Percentiles rank a stretch among this genome's conserved stretches.
These are phyloP conservation scores for Pelargonium fulgidum DNA, from an alignment of 441 rosid genomes.

Conservation along the genomic window DNA sequence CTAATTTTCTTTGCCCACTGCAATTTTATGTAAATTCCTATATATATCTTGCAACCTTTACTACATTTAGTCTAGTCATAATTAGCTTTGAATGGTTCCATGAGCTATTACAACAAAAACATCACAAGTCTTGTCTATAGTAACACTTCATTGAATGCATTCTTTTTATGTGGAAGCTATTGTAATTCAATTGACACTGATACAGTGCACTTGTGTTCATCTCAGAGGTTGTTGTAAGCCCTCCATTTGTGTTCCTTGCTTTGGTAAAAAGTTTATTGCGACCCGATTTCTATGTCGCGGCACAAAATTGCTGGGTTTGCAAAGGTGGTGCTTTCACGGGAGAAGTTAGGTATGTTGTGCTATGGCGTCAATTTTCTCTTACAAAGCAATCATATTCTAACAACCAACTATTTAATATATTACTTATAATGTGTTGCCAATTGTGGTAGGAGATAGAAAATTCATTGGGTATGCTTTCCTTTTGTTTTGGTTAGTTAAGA, in stretches of 20 bases:
- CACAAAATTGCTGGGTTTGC: slow-evolving; percentile 72
- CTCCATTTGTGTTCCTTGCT: slow-evolving; percentile 61
- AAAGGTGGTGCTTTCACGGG: slow-evolving; percentile 78
- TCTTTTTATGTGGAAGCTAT: not conserved
- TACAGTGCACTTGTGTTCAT: not conserved
- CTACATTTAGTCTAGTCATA: not conserved
- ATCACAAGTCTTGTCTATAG: not conserved
- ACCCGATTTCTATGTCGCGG: slow-evolving; percentile 52
- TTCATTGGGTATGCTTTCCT: too few species aligned
- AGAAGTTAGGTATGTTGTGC: slow-evolving; percentile 46
- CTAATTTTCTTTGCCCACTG: not conserved
- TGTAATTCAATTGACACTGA: not conserved
- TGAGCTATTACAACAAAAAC: not conserved
- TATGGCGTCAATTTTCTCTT: not conserved
- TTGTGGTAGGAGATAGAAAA: too few species aligned
- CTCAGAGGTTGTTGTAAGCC: slow-evolving; percentile 70
- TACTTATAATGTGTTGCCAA: too few species aligned
- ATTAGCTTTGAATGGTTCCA: not conserved
- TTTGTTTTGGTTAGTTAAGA: too few species aligned
- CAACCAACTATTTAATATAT: too few species aligned
- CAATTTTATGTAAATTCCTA: not conserved
- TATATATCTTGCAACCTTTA: not conserved
- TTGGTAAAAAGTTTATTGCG: slow-evolving; percentile 42
- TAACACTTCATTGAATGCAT: not conserved
- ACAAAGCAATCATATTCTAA: not conserved